phyloP scores from a whole-genome alignment of 1,284 basidiomycete genomes.

The Tilletia caries region DNA sequence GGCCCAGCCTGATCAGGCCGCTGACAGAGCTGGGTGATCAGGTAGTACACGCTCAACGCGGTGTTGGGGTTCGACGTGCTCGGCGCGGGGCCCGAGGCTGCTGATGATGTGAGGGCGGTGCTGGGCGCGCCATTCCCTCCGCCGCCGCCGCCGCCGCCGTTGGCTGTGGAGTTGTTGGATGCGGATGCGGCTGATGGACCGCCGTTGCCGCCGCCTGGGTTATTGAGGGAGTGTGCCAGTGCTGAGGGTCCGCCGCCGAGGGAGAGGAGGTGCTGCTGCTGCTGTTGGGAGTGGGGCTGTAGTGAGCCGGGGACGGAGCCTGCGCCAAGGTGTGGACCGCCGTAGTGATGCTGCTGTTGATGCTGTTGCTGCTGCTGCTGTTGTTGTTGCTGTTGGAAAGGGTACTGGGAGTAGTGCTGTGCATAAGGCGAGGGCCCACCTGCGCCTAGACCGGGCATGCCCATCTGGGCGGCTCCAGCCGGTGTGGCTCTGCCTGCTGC shows the following conservation, averaged over 20 bases:
- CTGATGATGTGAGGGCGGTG: too few relatives aligned
- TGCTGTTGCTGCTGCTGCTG: conserved; percentile 14
- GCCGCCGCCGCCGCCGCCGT: not conserved
- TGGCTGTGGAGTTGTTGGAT: not conserved
- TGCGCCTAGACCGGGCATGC: not conserved
- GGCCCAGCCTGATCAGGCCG: conserved; percentile 33
- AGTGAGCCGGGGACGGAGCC: not conserved
- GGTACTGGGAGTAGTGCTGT: conserved; percentile 9
- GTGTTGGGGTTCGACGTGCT: conserved; percentile 9
- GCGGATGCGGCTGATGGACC: not conserved
- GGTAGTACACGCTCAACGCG: conserved; percentile 36
- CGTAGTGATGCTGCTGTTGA: not conserved
- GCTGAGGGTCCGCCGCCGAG: not conserved
- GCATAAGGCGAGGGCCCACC: conserved; percentile 4
- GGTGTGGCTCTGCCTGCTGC: not conserved
- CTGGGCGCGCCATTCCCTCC: too few relatives aligned
- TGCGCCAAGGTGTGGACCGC: not conserved
- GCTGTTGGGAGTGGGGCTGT: not conserved
- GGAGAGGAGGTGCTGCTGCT: conserved; percentile 9
- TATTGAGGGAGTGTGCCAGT: not conserved
- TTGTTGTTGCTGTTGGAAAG: conserved; percentile 11
- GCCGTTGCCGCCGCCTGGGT: not conserved
- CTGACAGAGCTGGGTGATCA: conserved; percentile 52
- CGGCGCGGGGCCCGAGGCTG: not conserved
- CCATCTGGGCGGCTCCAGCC: not conserved